phyloP scores from a whole-genome alignment of 2,329 filamentous ascomycete genomes.

The Aspergillus proliferans region DNA sequence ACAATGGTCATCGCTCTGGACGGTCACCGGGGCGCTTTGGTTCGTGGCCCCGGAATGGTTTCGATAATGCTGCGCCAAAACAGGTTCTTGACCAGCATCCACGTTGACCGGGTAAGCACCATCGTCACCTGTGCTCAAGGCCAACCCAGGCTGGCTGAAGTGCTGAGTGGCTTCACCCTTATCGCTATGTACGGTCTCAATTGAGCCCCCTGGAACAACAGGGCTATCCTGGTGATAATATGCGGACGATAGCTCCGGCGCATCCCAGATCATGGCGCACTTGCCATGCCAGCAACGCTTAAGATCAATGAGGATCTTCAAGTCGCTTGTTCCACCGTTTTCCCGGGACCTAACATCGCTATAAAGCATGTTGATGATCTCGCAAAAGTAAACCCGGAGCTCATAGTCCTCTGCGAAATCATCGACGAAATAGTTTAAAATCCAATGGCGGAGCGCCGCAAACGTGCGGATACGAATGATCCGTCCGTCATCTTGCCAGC shows the following conservation, averaged over 20 bases:
- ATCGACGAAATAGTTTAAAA: slow-evolving; percentile 94
- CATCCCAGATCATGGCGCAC: slow-evolving; percentile 85
- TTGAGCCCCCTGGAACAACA: slow-evolving; percentile 70
- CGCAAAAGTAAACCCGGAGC: slow-evolving; percentile 72
- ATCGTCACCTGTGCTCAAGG: not conserved
- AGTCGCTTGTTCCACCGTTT: slow-evolving; percentile 53
- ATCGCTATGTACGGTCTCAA: slow-evolving; percentile 45
- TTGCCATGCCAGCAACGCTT: slow-evolving; percentile 97
- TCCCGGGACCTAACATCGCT: slow-evolving; percentile 46
- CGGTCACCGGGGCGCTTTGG: slow-evolving; percentile 31
- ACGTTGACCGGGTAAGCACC: not conserved
- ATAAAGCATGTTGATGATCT: slow-evolving; percentile 64
- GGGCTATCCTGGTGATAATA: slow-evolving; percentile 57
- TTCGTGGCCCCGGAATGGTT: slow-evolving; percentile 31
- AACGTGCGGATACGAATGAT: slow-evolving; percentile 95
- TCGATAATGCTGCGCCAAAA: slow-evolving; percentile 24
- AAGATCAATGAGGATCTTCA: slow-evolving; percentile 87
- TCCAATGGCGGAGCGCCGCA: slow-evolving; percentile 93
- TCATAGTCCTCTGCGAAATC: slow-evolving; percentile 77
- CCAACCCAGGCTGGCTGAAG: slow-evolving; percentile 8
- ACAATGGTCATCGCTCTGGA: slow-evolving; percentile 46
- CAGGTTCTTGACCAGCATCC: slow-evolving; percentile 5
- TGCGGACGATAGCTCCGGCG: slow-evolving; percentile 56
- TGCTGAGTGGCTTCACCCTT: slow-evolving; percentile 14
- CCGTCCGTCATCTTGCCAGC: slow-evolving; percentile 75